Percentiles rank a stretch among this genome's conserved stretches.
Evolutionary conservation across 306 rosid genomes (phyloP).

Genomic region (Hylodesmum podocarpum): DNA sequence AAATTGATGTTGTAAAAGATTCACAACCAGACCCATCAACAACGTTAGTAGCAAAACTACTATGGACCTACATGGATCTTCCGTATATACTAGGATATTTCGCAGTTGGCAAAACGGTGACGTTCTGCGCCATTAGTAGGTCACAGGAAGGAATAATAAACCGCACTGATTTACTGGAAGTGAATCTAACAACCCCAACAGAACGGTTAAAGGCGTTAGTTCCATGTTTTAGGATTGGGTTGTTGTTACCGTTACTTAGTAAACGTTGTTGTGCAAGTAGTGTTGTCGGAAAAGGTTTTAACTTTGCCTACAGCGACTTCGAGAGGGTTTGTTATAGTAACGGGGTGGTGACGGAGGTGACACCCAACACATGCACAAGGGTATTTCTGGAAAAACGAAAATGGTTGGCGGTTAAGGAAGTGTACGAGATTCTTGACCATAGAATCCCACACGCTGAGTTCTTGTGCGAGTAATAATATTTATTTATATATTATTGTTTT

Average conservation of each 20-base stretch:
- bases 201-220: constrained; percentile 73
- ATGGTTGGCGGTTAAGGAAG: constrained; percentile 69
- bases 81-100: constrained; percentile 83
- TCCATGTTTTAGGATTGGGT: constrained; percentile 65
- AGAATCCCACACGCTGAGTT: constrained; percentile 82
- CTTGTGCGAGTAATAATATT: constrained; percentile 32
- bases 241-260: constrained; percentile 53
- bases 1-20: constrained; percentile 54
- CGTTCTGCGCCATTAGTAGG: constrained; percentile 80
- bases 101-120: constrained; percentile 57
- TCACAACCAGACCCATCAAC: constrained; percentile 49
- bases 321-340: constrained; percentile 56
- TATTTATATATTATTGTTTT: too few species aligned
- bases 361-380: constrained; percentile 69
- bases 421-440: constrained; percentile 75
- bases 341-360: constrained; percentile 60
- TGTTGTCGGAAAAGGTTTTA: too few species aligned
- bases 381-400: constrained; percentile 50
- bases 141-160: constrained; percentile 45
- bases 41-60: constrained; percentile 49
- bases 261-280: not conserved
- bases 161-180: constrained; percentile 58
- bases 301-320: constrained; percentile 62
- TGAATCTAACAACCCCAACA: constrained; percentile 52
- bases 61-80: constrained; percentile 74